Evolutionary conservation across 345 rosid species (phyloP), one percentile per base, ranked within the genome.

Genomic region (Corchorus capsularis): DNA sequence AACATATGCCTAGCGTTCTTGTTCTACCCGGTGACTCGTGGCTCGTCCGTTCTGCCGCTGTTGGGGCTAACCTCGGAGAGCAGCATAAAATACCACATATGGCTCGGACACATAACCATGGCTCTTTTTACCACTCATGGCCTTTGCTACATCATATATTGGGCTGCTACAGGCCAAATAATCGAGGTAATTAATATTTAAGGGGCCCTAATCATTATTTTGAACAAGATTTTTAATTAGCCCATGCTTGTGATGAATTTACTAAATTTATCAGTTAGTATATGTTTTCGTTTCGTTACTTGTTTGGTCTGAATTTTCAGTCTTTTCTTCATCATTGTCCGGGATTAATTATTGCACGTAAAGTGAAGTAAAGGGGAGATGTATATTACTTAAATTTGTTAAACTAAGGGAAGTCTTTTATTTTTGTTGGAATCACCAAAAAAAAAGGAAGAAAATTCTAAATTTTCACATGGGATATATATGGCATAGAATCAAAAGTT

Each of bases 41-140:
- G 92, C 0, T 93, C 98, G 1, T 93, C 97, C 64, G 75, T 94
- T 82, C 82, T 94, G 49, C 85, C 86, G 8, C 61, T 87, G 19
- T 75, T 94, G 8, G 98, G 97, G 10, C 73, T 94, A 35, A 90
- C 95, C 22, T 93, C 96, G 17, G 99, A 94, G 74, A 83, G 84
- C 2, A 86, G 97, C 93, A 93, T 94, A 72, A 94, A 91, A 84
- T 94, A 94, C 43, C 99, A 94, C 60, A 90, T 90, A 50, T 94
- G 99, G 98, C 80, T 94, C 1, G 98, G 99, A 1, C 97, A 94
- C 71, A 69, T 87, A 73, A 88, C 86, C 78, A 83, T 94, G 92
- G 14, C 75, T 22, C 57, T 90, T 79, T 87, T 91, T 79, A 84
- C 96, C 0, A 62, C 83, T 63, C 98, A 94, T 63, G 98, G 99